Base-by-base conservation (phyloP, 176 grass and related monocot genomes). In the Carex pumila region DNA sequence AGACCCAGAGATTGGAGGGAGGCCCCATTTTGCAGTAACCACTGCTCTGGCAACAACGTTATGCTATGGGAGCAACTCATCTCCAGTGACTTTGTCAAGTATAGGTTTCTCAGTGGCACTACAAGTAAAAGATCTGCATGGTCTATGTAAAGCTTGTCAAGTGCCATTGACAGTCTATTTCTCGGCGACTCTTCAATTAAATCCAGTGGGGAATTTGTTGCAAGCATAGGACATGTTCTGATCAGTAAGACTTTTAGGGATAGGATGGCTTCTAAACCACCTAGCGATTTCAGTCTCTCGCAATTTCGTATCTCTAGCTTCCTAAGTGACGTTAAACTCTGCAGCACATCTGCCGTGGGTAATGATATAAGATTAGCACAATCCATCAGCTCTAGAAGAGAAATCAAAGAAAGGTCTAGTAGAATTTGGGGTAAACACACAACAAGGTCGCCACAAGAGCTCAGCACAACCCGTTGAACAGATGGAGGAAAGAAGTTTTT, bases 401-500 rank as follows among this genome's bases (percentile, higher is more conserved):
- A 6, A 43, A 65, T 17, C 12, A 53, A 10, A 15, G 80, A 82
- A 64, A 49, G 41, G 5, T 25, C 4, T 31, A 6, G 19, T 49
- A 62, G 2, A 6, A 82, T 52, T 32, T 66, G 37, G 1, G 60
- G 80, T 29, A 82, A 67, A 49, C 6, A 82, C 8, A 12, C 2
- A 0, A 50, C 61, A 82, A 82, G 17, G 21, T 43, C 3, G 5
- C 80, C 80, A 82, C 59, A 82, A 49, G 62, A 29, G n/a, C 45
- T 61, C 19, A 82, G 61, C 13, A 22, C 49, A 41, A 65, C 12
- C 11, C 0, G 5, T 55, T 54, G 71, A 49, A 82, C 36, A 37
- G 80, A 82, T 49, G 31, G 39, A 65, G 80, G 80, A 50, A 82
- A 66, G 34, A 82, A 65, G 62, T 17, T 30, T 29, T 67, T 49